These are phyloP conservation scores for Mesembryanthemum crystallinum DNA, from an alignment of 148 eudicot species.

Conservation along the genomic window DNA sequence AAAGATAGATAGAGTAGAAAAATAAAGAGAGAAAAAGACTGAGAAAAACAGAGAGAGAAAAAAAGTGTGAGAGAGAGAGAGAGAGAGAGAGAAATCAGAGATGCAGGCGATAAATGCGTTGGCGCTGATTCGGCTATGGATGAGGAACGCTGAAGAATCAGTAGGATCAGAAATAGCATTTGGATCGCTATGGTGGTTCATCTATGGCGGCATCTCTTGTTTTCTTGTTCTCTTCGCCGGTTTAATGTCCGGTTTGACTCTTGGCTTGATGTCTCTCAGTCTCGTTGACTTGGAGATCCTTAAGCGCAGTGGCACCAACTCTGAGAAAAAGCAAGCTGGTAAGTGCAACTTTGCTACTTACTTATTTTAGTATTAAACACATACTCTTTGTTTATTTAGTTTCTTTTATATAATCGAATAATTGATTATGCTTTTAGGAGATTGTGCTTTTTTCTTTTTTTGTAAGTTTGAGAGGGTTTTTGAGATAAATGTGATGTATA, in stretches of 20 bases:
- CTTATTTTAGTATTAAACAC: too few species aligned
- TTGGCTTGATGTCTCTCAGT: slow-evolving; percentile 88
- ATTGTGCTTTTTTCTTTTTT: neutral
- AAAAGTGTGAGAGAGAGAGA: neutral
- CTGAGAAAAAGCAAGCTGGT: slow-evolving; percentile 87
- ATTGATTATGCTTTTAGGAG: neutral
- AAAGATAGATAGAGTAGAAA: too few species aligned
- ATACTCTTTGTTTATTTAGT: too few species aligned
- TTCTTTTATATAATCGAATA: neutral
- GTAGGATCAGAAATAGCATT: slow-evolving; percentile 44
- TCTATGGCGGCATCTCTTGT: slow-evolving; percentile 60
- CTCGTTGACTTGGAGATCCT: slow-evolving; percentile 95
- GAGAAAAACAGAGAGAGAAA: neutral
- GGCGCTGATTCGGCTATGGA: slow-evolving; percentile 40
- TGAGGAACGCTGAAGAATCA: slow-evolving; percentile 13
- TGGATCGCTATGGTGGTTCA: slow-evolving; percentile 60
- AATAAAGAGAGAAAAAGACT: neutral
- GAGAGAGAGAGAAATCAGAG: neutral
- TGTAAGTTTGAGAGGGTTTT: neutral
- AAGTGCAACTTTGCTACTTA: neutral
- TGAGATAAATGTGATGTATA: neutral
- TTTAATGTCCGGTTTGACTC: slow-evolving; percentile 85
- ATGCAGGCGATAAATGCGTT: slow-evolving; percentile 57
- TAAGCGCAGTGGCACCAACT: slow-evolving; percentile 66
- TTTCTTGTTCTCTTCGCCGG: slow-evolving; percentile 79